Conservation (phyloP, 805 yeast genomes). For the Yamadazyma scolyti region DNA sequence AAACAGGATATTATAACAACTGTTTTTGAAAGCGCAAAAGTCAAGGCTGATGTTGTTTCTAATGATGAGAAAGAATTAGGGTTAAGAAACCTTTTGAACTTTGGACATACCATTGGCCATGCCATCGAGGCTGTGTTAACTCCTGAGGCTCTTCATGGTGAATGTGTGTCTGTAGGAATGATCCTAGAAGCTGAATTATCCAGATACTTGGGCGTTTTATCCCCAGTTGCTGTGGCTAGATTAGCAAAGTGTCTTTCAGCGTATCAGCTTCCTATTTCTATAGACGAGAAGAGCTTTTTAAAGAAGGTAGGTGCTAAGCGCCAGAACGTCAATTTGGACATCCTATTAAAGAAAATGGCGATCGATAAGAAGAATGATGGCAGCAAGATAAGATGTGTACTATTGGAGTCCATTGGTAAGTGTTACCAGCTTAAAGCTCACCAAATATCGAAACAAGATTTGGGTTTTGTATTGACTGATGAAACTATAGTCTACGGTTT, state of each 20-base stretch:
- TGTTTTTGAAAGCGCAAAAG: constrained; percentile 81
- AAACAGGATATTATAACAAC: constrained; percentile 71
- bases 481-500: constrained; percentile 69
- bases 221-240: constrained; percentile 93
- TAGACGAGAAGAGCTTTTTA: constrained; percentile 64
- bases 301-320: constrained; percentile 64
- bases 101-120: constrained; percentile 97
- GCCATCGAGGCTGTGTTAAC: constrained; percentile 97
- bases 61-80: constrained; percentile 95
- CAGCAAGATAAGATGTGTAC: constrained; percentile 78
- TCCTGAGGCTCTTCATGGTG: constrained; percentile 96
- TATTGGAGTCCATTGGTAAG: constrained; percentile 80
- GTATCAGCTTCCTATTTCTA: constrained; percentile 79
- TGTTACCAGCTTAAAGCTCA: constrained; percentile 89
- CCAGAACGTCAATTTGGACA: constrained; percentile 66
- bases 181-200: constrained; percentile 92
- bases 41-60: constrained; percentile 92
- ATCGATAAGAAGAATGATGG: constrained; percentile 98
- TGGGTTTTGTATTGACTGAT: constrained; percentile 78
- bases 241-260: constrained; percentile 77
- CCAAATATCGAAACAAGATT: constrained; percentile 72
- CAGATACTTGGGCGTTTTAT: constrained; percentile 82
- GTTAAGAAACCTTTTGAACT: constrained; percentile 84
- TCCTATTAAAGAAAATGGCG: constrained; percentile 78
- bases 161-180: constrained; percentile 98